Percentiles rank a stretch among this genome's conserved stretches.
Evolutionary conservation across 1,139 yeast species (phyloP).

Genomic region (Saccharomycopsis phalli): DNA sequence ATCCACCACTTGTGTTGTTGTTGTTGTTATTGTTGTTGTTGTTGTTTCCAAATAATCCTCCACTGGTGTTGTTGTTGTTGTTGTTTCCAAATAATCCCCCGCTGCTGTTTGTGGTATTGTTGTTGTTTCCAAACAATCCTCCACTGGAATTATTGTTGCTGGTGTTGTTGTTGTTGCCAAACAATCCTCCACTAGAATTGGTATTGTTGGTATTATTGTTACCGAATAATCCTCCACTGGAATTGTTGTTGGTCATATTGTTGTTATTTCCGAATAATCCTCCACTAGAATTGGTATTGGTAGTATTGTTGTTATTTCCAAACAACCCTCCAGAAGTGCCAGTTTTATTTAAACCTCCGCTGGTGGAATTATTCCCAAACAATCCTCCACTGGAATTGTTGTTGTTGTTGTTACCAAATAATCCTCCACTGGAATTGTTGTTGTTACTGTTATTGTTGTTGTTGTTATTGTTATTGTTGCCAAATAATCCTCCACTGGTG

Average conservation of each 20-base stretch:
- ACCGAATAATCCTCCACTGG: conserved; percentile 21
- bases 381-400: conserved; percentile 23
- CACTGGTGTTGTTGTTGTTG: conserved; percentile 20
- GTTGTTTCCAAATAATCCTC: conserved; percentile 29
- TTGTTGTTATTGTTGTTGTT: conserved; percentile 15
- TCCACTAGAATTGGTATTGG: conserved; percentile 1
- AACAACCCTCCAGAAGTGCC: conserved; percentile 19
- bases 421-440: conserved; percentile 10
- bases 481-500: conserved; percentile 25
- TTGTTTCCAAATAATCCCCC: conserved; percentile 25
- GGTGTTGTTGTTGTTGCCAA: conserved; percentile 25
- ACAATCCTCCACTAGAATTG: conserved; percentile 24
- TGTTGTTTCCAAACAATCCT: conserved; percentile 29
- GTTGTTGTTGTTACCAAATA: conserved; percentile 8
- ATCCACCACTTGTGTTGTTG: conserved; percentile 24
- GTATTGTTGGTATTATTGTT: conserved; percentile 2
- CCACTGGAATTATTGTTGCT: conserved; percentile 23
- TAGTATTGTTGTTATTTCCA: conserved; percentile 13
- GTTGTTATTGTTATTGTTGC: conserved; percentile 16
- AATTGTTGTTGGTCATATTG: conserved; percentile 14
- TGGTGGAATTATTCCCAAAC: conserved; percentile 24
- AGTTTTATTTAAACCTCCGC: conserved; percentile 18
- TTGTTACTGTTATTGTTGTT: conserved; percentile 9
- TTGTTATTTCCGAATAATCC: conserved; percentile 30
- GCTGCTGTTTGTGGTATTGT: conserved; percentile 19